Evolutionary conservation across 345 rosid genomes (phyloP).

Genomic region (Salix dunnii): DNA sequence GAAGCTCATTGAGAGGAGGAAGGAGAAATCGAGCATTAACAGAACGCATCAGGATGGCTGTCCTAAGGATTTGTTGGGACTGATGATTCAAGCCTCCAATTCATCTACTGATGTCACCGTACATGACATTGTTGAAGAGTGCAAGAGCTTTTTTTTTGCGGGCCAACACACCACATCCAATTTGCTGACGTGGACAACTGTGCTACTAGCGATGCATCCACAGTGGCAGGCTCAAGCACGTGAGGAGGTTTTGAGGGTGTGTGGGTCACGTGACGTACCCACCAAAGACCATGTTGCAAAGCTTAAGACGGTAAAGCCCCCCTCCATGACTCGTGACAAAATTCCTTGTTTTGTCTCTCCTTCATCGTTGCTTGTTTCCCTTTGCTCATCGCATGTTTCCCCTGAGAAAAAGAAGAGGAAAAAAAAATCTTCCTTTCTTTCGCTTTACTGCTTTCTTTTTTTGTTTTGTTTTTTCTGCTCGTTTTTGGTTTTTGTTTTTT

Average conservation of each 20-base stretch:
- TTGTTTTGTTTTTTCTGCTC: too few species aligned
- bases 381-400: background rate
- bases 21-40: background rate
- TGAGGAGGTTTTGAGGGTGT: constrained; percentile 51
- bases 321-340: background rate
- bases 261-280: constrained; percentile 51
- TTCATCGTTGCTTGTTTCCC: background rate
- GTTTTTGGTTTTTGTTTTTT: too few species aligned
- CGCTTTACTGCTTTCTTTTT: background rate
- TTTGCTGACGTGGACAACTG: constrained; percentile 62
- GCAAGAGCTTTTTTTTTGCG: constrained; percentile 62
- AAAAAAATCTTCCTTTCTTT: background rate
- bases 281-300: constrained; percentile 38
- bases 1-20: constrained; percentile 22
- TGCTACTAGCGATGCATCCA: constrained; percentile 48
- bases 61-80: constrained; percentile 26
- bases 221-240: constrained; percentile 69
- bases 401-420: too few species aligned
- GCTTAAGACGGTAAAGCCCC: constrained; percentile 28
- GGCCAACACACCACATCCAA: constrained; percentile 71
- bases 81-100: constrained; percentile 33
- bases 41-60: background rate
- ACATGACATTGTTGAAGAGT: constrained; percentile 51
- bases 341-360: constrained; percentile 6
- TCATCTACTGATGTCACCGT: constrained; percentile 37